phyloP scores from a whole-genome alignment of 371 early-diverging fungal genomes.

The Coemansia sp. region DNA sequence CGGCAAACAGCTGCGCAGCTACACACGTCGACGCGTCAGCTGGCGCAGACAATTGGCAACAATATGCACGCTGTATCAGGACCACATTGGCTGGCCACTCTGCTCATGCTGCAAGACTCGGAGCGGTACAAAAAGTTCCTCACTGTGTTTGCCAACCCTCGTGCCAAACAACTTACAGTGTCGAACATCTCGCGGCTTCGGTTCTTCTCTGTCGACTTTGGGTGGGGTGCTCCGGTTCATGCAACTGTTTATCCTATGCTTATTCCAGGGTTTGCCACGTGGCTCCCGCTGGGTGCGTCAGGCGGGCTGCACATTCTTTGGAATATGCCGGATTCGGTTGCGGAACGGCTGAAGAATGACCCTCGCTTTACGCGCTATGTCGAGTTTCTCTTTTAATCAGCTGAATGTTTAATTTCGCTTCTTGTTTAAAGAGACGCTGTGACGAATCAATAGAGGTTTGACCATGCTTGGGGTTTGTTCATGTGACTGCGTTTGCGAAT shows the following conservation, averaged over 20 bases:
- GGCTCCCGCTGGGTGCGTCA: constrained; percentile 21
- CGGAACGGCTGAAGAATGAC: constrained; percentile 13
- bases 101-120: constrained; percentile 16
- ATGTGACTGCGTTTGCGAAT: too few species aligned
- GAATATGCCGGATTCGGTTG: constrained; percentile 21
- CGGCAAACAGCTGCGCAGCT: neutral
- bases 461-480: too few species aligned
- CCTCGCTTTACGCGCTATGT: constrained; percentile 20
- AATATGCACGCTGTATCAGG: constrained; percentile 18
- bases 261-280: constrained; percentile 34
- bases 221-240: constrained; percentile 30
- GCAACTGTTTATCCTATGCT: constrained; percentile 34
- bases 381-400: constrained; percentile 22
- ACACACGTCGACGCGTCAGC: neutral
- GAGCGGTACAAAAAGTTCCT: constrained; percentile 26
- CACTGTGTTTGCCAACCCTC: constrained; percentile 32
- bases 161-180: constrained; percentile 26
- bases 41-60: constrained; percentile 18
- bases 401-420: too few species aligned
- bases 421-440: neutral
- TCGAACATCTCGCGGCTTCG: constrained; percentile 33
- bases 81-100: constrained; percentile 25
- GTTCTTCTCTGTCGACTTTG: constrained; percentile 31
- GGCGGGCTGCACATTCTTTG: constrained; percentile 41
- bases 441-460: too few species aligned